Evolutionary conservation across 148 eudicot species (phyloP).

Genomic region (Rhododendron henanense): DNA sequence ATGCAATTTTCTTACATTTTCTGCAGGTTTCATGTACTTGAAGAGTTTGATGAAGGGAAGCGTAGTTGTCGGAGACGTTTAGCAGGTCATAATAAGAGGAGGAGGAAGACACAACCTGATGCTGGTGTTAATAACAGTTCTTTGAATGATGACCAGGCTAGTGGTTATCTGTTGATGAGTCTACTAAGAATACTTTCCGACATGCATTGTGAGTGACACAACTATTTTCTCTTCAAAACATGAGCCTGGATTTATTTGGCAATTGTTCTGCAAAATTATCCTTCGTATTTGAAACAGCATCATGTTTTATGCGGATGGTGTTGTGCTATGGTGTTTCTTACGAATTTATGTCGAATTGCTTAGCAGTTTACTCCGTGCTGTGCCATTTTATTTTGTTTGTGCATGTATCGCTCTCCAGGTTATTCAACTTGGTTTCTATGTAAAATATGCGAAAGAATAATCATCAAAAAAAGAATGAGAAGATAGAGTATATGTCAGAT

Average conservation of each 20-base stretch:
- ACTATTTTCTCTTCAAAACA: background rate
- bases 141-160: constrained; percentile 4
- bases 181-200: constrained; percentile 9
- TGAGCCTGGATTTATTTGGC: background rate
- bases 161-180: constrained; percentile 8
- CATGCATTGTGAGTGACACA: constrained; percentile 6
- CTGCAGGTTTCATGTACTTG: constrained; percentile 70
- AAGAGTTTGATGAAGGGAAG: constrained; percentile 93
- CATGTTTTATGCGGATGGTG: background rate
- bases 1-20: constrained; percentile 6
- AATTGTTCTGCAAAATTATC: background rate
- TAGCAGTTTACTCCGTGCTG: background rate
- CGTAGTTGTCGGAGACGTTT: constrained; percentile 86
- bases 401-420: background rate
- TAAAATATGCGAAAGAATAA: background rate
- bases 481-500: background rate
- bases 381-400: background rate
- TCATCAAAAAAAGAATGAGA: background rate
- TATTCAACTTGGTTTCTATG: background rate
- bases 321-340: background rate
- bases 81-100: constrained; percentile 80
- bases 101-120: constrained; percentile 79
- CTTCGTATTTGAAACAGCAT: background rate
- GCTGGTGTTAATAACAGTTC: constrained; percentile 19
- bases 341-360: background rate